phyloP scores from a whole-genome alignment of 176 grass and related monocot species.

The Tuctoria greenei region DNA sequence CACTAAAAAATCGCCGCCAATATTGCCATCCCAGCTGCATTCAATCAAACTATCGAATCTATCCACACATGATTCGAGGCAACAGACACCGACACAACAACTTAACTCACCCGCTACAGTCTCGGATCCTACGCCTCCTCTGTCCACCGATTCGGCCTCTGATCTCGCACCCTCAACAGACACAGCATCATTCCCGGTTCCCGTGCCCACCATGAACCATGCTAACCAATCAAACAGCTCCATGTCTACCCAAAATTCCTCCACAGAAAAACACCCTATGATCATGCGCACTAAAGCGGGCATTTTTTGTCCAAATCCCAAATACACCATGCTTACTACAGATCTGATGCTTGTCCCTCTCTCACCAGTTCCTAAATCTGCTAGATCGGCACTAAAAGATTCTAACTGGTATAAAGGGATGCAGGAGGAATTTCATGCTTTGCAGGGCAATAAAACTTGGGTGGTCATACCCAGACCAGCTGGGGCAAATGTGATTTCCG shows the following conservation, averaged over 20 bases:
- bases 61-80: too few relatives aligned
- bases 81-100: too few relatives aligned
- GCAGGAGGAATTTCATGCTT: not conserved
- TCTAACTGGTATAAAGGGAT: accelerated
- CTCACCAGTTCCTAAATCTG: not conserved
- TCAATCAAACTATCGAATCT: too few relatives aligned
- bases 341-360: too few relatives aligned
- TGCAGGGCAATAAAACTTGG: not conserved
- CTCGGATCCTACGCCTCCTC: too few relatives aligned
- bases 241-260: not conserved
- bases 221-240: accelerated
- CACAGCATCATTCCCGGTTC: too few relatives aligned
- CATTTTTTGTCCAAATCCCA: not conserved
- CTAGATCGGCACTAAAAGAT: not conserved
- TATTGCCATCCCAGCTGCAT: too few relatives aligned
- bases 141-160: too few relatives aligned
- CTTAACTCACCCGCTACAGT: too few relatives aligned
- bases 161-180: too few relatives aligned
- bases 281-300: not conserved
- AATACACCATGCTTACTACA: not conserved
- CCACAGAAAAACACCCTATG: not conserved
- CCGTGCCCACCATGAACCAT: not conserved
- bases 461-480: accelerated
- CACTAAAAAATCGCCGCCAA: too few relatives aligned
- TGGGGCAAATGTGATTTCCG: not conserved